These are phyloP conservation scores for Chalciporus chontae DNA, from an alignment of 768 basidiomycete species.

Conservation along the genomic window DNA sequence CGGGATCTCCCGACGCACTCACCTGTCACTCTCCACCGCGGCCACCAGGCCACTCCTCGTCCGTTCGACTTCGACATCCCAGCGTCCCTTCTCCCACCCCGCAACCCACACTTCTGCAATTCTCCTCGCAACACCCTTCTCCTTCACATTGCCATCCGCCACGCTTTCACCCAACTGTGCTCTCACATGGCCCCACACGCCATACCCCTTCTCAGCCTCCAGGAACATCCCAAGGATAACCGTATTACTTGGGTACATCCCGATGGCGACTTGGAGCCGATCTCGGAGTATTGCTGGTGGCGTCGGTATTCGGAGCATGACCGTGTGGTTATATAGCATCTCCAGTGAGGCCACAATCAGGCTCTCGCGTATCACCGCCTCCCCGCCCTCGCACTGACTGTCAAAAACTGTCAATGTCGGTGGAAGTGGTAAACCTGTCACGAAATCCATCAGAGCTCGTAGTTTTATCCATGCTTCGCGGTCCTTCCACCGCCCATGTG, in stretches of 20 bases:
- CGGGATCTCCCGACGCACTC: slow-evolving; percentile 15
- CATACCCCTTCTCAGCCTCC: slow-evolving; percentile 73
- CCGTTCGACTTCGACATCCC: slow-evolving; percentile 69
- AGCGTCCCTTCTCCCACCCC: slow-evolving; percentile 73
- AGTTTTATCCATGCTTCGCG: slow-evolving; percentile 65
- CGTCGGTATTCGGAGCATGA: slow-evolving; percentile 51
- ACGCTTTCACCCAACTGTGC: slow-evolving; percentile 46
- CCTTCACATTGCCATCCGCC: slow-evolving; percentile 32
- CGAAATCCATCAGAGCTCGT: slow-evolving; percentile 59
- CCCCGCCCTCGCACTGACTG: slow-evolving; percentile 18
- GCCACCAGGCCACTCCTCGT: slow-evolving; percentile 58
- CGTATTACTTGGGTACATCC: slow-evolving; percentile 65
- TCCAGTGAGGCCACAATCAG: slow-evolving; percentile 52
- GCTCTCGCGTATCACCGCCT: slow-evolving; percentile 40
- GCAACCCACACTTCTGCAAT: slow-evolving; percentile 74
- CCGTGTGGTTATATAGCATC: slow-evolving; percentile 59
- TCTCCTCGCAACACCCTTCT: slow-evolving; percentile 57
- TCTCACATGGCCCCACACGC: slow-evolving; percentile 73
- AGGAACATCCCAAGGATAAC: slow-evolving; percentile 69
- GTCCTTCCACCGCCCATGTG: slow-evolving; percentile 46
- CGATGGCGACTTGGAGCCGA: slow-evolving; percentile 51
- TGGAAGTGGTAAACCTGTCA: slow-evolving; percentile 42
- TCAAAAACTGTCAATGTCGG: slow-evolving; percentile 41
- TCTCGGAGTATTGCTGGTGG: slow-evolving; percentile 58
- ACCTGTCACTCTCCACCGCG: slow-evolving; percentile 70